Base-by-base conservation (phyloP, 768 basidiomycete genomes). In the Zangia roseola region DNA sequence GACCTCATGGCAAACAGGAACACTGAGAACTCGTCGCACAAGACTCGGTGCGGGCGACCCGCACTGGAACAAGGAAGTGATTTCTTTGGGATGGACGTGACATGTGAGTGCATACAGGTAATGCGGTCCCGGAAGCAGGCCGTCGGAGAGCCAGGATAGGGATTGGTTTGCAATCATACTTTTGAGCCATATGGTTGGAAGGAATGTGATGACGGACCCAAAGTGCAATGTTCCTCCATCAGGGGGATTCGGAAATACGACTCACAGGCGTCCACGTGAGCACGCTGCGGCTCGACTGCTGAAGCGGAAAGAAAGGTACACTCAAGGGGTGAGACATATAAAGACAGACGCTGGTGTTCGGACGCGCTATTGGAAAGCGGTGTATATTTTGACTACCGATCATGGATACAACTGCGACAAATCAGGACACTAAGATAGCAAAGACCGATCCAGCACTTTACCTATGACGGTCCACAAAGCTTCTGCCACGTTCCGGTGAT, bases 1-100 rank as follows among this genome's bases (percentile, higher is more conserved):
- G 30, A 31, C 39, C 43, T 44, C 50, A 35, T 51, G 50, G 43
- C 28, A 40, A 23, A 33, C 37, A 58, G 28, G 47, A 39, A 42
- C 49, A 21, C 31, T 26, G 40, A 19, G 43, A 31, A 14, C 20
- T 23, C n/a, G 14, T 30, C 5, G 8, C 48, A 58, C 44, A 28
- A 36, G 38, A 39, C 13, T 43, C 14, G 28, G 28, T 10, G 28
- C 28, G 28, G 12, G 28, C 13, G 28, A 13, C 28, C 28, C 12
- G 28, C 28, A 28, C 28, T 5, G 28, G 28, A 28, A 13, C 28
- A 12, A 28, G 28, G 28, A 28, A n/a, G 2, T 12, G 28, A 28
- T 28, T 28, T 28, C 10, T 28, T 12, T 28, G 28, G 28, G 2
- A 28, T 28, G 28, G 28, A 28, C 28, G 28, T 28, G 12, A 12